Conservation (phyloP, 148 eudicot species). For the Amaranthus hypochondriacus region DNA sequence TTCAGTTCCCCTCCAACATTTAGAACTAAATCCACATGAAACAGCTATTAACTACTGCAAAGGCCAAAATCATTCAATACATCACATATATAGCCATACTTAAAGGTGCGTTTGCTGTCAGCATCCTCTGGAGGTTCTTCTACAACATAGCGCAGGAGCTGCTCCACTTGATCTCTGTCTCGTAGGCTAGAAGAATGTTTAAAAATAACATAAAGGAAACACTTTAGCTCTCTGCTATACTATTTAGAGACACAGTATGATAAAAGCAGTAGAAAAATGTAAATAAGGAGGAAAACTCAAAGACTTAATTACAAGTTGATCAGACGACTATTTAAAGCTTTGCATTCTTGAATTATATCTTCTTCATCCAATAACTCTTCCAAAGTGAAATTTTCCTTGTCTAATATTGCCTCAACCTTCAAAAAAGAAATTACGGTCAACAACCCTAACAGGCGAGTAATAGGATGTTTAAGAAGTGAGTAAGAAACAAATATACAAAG, state of each 20-base stretch:
- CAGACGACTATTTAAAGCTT: slow-evolving; percentile 89
- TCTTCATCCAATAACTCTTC: slow-evolving; percentile 98
- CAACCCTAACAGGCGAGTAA: background rate
- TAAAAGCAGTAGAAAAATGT: background rate
- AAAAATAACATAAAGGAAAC: background rate
- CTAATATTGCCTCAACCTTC: slow-evolving; percentile 88
- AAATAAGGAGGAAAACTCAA: background rate
- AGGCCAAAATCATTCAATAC: background rate
- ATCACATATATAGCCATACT: slow-evolving; percentile 40
- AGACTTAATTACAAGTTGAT: slow-evolving; percentile 71
- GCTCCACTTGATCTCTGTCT: slow-evolving; percentile 93
- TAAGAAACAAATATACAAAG: background rate
- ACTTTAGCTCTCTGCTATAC: background rate
- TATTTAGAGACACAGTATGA: background rate
- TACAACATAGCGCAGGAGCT: slow-evolving; percentile 70
- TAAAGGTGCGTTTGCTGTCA: slow-evolving; percentile 81
- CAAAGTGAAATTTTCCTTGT: slow-evolving; percentile 80
- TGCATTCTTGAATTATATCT: slow-evolving; percentile 99
- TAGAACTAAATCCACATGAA: slow-evolving; percentile 1
- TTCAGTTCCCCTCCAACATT: background rate
- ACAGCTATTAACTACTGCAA: slow-evolving; percentile 1
- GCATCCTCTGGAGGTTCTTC: slow-evolving; percentile 90
- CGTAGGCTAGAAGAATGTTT: slow-evolving; percentile 49
- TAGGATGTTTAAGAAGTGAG: background rate
- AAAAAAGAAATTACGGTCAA: slow-evolving; percentile 9